phyloP scores from a whole-genome alignment of 1,284 basidiomycete genomes.

The Puccinia novopanici region DNA sequence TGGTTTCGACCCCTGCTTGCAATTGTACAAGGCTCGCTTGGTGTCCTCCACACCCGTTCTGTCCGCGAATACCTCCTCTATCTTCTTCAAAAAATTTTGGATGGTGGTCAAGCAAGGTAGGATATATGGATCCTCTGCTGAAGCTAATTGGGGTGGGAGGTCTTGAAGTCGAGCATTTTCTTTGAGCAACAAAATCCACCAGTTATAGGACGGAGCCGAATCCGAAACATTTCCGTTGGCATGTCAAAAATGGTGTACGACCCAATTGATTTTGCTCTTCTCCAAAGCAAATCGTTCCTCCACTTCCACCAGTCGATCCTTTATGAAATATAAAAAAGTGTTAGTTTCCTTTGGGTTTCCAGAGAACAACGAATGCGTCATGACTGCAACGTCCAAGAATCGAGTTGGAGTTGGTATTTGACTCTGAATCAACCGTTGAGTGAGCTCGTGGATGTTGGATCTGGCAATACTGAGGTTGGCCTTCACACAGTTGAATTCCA shows the following conservation, averaged over 20 bases:
- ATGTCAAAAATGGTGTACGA: not conserved
- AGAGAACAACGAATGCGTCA: too few relatives aligned
- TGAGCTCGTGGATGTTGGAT: not conserved
- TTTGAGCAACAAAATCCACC: constrained; percentile 6
- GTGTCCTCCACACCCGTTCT: too few relatives aligned
- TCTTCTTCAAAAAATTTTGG: not conserved
- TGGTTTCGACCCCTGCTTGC: not conserved
- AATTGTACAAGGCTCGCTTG: not conserved
- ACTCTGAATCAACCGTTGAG: not conserved
- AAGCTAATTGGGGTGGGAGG: not conserved
- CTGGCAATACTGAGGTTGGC: not conserved
- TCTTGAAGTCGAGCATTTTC: not conserved
- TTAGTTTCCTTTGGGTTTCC: constrained; percentile 20
- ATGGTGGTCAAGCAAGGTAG: not conserved
- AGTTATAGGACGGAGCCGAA: not conserved
- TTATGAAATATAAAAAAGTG: not conserved
- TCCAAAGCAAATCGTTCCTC: not conserved
- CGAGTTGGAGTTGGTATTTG: not conserved
- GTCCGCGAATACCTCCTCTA: constrained; percentile 1
- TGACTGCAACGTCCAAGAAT: not conserved
- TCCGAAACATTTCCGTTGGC: not conserved
- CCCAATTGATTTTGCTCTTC: constrained; percentile 17
- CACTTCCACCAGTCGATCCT: not conserved
- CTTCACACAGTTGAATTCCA: not conserved
- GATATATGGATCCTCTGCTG: constrained; percentile 4